Evolutionary conservation across 2,329 filamentous ascomycete genomes (phyloP), one percentile per base, ranked within the genome.

Genomic region (Cladosporium sp.): DNA sequence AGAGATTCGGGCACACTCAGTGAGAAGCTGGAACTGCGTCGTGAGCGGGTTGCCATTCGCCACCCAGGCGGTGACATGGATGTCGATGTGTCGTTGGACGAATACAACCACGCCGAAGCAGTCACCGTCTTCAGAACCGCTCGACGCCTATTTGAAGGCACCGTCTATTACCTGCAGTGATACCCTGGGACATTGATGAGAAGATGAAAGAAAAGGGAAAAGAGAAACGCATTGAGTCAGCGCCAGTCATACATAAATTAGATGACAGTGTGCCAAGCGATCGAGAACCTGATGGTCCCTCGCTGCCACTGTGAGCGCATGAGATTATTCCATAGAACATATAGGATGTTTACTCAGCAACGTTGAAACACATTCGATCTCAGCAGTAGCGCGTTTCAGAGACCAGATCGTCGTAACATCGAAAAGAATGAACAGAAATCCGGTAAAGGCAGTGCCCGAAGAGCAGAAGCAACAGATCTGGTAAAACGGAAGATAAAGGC

Each of bases 21-120:
- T 41, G 25, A 32, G n/a, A 12, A 20, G 40, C 15, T 12, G 7
- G 9, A 12, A n/a, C 54, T 29, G 15, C 52, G 52, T 40, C 55
- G 47, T 35, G 57, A 48, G 53, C 50, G 50, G 2, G 48, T 61
- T 40, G 13, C 48, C 32, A 54, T 65, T 19, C 52, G 55, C 18
- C 61, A 66, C 56, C 50, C 55, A 2, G 59, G 59, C 22, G 63
- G 62, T 9, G 56, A 56, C 1, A 65, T 65, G 32, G 51, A 57
- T 9, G 63, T 64, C 1, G 61, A 62, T 16, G 61, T 57, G 1
- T 53, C 49, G 20, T 53, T 60, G 20, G 49, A 55, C 15, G 52
- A 47, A 2, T 53, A 58, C 7, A 50, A 56, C 38, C 11, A 40
- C 13, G 59, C 62, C 7, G 58, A 62, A 11, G 51, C 58, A 22